Base-by-base conservation (phyloP, 169 alveolate species). In the Toxoplasma gondii region DNA sequence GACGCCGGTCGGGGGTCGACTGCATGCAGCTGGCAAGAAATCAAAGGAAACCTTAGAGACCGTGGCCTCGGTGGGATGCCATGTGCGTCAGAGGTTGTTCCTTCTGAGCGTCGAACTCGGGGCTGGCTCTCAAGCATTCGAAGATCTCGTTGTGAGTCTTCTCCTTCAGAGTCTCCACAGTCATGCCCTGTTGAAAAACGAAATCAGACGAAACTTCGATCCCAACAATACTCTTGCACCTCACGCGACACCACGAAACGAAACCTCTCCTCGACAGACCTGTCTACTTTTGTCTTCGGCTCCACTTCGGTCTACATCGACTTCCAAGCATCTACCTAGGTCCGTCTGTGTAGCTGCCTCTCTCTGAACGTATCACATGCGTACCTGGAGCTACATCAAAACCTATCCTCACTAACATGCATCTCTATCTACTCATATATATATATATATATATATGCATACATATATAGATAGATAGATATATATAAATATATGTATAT, bases 111-210 rank as follows among this genome's bases (percentile, higher is more conserved):
- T 91, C 94, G 90, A 91, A 91, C 27, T 78, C 88, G 67, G 94
- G 94, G 31, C 86, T 34, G 39, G 58, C 45, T n/a, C 41, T 43
- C 58, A 74, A 78, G 27, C 78, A 38, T 10, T 53, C 53, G 31
- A 91, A 67, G 67, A 96, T 94, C 84, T 88, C 93, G 34, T 82
- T 91, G 58, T 96, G 94, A 36, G 95, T 92, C 92, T 94, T 94
- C 82, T 94, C 95, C 34, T 38, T 93, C 78, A 96, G 84, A n/a
- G 88, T 49, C 43, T 92, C 95, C 36, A 69, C 84, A n/a, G 96
- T 93, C 96, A 93, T 80, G 29, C 95, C 96, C 43, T 74, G 44
- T 44, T 2, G 22, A 36, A 16, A 74, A 74, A 9, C 1, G 22
- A 9, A 10, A 31, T 2, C 19, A 12, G 12, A 74, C 5, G 44